phyloP scores from a whole-genome alignment of 1,284 basidiomycete species.

The Melampsora medusae region DNA sequence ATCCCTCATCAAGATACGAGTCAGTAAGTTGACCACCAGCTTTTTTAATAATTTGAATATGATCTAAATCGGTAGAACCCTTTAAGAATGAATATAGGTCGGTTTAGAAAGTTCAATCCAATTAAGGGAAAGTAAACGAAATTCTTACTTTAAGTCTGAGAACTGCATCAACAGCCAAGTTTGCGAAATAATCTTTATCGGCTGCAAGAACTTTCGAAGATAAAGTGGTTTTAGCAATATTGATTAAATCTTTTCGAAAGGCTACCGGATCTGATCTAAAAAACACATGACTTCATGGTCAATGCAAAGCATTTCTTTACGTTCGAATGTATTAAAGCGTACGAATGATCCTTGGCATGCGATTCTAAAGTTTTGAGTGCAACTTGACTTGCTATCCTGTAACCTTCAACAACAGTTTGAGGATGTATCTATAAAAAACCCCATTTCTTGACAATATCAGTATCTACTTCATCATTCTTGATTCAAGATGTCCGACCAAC shows the following conservation, averaged over 20 bases:
- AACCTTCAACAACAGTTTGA: constrained; percentile 99
- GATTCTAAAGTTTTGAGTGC: constrained; percentile 80
- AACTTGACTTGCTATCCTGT: constrained; percentile 82
- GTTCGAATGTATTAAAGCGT: no score
- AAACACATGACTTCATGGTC: not conserved
- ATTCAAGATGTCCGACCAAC: constrained; percentile 10
- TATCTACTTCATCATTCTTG: no score
- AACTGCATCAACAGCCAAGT: constrained; percentile 95
- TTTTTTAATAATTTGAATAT: constrained; percentile 99
- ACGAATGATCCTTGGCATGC: constrained; percentile 81
- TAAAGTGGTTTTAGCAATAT: constrained; percentile 92
- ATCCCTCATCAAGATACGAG: constrained; percentile 97
- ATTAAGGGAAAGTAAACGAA: no score
- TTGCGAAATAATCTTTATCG: constrained; percentile 98
- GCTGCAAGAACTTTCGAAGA: constrained; percentile 95
- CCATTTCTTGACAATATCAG: no score
- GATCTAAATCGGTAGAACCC: constrained; percentile 94
- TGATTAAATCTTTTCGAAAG: constrained; percentile 87
- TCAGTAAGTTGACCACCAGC: constrained; percentile 97
- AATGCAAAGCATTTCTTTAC: constrained; percentile 35
- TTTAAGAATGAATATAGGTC: constrained; percentile 51
- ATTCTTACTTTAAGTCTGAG: constrained; percentile 74
- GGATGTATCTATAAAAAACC: constrained; percentile 98
- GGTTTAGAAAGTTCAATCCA: no score
- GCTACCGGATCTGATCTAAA: constrained; percentile 67